Conservation (phyloP, 2,329 filamentous ascomycete species). For the Verticillium nubilum region DNA sequence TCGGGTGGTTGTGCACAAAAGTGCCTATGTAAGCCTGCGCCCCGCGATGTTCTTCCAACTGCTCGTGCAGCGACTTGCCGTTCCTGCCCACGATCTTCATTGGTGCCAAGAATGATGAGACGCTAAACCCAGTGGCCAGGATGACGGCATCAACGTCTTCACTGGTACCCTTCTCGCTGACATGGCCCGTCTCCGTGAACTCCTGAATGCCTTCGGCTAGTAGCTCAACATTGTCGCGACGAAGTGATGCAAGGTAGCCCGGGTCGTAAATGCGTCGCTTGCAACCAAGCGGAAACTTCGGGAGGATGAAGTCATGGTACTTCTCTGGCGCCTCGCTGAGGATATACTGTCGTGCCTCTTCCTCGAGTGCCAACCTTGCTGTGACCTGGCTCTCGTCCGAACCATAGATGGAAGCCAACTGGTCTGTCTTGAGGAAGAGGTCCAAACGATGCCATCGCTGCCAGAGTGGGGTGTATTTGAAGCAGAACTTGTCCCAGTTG, state of each 20-base stretch:
- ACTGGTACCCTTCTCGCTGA: conserved; percentile 11
- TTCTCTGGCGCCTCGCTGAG: conserved; percentile 15
- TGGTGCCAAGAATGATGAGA: conserved; percentile 17
- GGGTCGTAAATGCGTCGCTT: conserved; percentile 29
- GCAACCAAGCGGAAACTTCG: conserved; percentile 26
- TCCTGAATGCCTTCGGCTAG: conserved; percentile 17
- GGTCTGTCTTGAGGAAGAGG: conserved; percentile 17
- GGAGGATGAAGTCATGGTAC: conserved; percentile 23
- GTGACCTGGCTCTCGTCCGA: conserved; percentile 3
- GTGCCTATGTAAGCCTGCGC: conserved; percentile 24
- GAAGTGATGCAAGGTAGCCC: conserved; percentile 22
- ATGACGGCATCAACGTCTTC: conserved; percentile 20
- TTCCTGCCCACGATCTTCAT: conserved; percentile 19
- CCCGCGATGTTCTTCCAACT: conserved; percentile 19
- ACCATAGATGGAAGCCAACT: conserved; percentile 13
- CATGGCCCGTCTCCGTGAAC: conserved; percentile 19
- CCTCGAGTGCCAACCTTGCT: conserved; percentile 7
- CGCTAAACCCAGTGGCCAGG: conserved; percentile 20
- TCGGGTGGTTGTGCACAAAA: conserved; percentile 22
- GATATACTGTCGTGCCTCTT: conserved; percentile 19
- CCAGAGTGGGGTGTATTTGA: conserved; percentile 16
- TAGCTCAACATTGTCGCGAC: conserved; percentile 22
- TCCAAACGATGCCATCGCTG: conserved; percentile 12
- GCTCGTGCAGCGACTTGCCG: conserved; percentile 15
- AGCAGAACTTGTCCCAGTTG: conserved; percentile 14